Percentiles rank a stretch among this genome's conserved stretches.
phyloP scores from a whole-genome alignment of 2,329 filamentous ascomycete species.

The Fusarium sp. region DNA sequence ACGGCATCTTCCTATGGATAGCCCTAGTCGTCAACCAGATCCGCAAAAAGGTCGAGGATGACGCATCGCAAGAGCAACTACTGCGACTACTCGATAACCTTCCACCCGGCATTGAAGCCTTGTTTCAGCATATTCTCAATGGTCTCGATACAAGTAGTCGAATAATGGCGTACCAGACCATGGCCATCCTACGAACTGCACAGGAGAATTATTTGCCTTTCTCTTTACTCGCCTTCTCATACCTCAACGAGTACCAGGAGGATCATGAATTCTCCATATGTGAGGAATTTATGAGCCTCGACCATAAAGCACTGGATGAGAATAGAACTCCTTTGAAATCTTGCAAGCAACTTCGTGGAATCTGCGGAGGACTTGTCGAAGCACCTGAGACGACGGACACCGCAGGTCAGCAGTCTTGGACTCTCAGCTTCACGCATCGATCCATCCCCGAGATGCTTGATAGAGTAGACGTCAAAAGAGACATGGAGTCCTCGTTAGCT shows the following conservation, averaged over 20 bases:
- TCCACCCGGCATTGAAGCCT: neutral
- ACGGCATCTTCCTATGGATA: conserved; percentile 7
- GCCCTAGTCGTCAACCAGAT: neutral
- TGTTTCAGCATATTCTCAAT: neutral
- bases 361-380: conserved; percentile 4
- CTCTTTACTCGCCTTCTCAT: conserved; percentile 1
- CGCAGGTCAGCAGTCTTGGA: neutral
- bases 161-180: neutral
- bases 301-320: neutral
- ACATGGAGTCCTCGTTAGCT: neutral
- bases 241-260: conserved; percentile 3
- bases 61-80: neutral
- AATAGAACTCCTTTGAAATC: neutral
- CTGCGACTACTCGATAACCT: neutral
- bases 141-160: neutral
- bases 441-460: conserved; percentile 9
- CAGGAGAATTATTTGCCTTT: neutral
- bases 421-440: neutral
- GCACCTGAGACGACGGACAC: accelerated
- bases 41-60: neutral
- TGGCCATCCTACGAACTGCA: neutral
- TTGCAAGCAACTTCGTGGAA: neutral
- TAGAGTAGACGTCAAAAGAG: neutral
- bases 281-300: neutral
- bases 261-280: neutral